Percentiles rank a stretch among this genome's conserved stretches.
Conservation (phyloP, 352 stramenopile genomes). For the Globisporangium lucens region DNA sequence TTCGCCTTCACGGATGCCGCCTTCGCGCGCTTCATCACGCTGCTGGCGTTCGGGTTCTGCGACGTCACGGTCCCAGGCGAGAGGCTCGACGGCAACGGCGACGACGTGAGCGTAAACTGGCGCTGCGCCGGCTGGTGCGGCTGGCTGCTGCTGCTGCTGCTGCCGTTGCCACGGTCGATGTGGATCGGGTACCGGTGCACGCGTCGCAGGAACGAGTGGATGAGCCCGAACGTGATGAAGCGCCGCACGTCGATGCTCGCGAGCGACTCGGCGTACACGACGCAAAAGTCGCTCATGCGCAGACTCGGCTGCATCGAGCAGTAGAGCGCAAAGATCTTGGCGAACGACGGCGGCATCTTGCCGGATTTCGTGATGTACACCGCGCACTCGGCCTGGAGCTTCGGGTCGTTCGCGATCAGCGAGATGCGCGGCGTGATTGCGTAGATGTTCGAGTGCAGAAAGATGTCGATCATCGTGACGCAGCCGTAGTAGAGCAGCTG, state of each 20-base stretch:
- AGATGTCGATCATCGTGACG: constrained; percentile 90
- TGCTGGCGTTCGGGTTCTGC: constrained; percentile 27
- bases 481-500: constrained; percentile 89
- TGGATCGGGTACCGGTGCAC: constrained; percentile 84
- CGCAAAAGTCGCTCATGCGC: constrained; percentile 81
- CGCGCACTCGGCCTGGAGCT: constrained; percentile 72
- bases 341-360: constrained; percentile 49
- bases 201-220: constrained; percentile 80
- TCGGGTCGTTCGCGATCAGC: constrained; percentile 47
- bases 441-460: constrained; percentile 90
- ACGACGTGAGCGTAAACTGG: constrained; percentile 29
- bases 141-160: constrained; percentile 14
- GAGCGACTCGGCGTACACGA: constrained; percentile 72
- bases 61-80: constrained; percentile 8
- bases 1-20: constrained; percentile 35
- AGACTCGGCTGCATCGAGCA: constrained; percentile 82
- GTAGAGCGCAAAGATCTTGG: constrained; percentile 85
- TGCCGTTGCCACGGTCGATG: constrained; percentile 34
- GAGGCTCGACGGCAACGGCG: constrained; percentile 23
- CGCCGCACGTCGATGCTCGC: constrained; percentile 69
- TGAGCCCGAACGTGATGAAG: constrained; percentile 87
- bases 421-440: constrained; percentile 63
- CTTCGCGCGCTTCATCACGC: constrained; percentile 36
- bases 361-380: constrained; percentile 79
- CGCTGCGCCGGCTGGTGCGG: constrained; percentile 17